Evolutionary conservation across 2,329 filamentous ascomycete species (phyloP).

Genomic region (Pezicula neosporulosa): DNA sequence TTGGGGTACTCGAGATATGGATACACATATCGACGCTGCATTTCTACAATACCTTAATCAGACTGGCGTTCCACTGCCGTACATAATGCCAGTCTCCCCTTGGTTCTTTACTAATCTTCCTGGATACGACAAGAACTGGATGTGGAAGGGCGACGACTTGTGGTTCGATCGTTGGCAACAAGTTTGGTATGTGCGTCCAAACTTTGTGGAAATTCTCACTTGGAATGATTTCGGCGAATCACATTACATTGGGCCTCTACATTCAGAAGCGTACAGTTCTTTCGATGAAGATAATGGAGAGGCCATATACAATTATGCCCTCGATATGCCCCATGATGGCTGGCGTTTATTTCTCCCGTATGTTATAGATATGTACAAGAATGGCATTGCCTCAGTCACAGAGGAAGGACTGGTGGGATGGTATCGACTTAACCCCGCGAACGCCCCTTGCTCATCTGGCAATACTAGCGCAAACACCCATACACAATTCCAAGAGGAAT

Average conservation of each 20-base stretch:
- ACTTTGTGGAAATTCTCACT: slow-evolving; percentile 38
- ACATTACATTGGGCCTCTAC: slow-evolving; percentile 43
- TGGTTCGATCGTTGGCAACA: slow-evolving; percentile 56
- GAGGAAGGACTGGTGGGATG: slow-evolving; percentile 28
- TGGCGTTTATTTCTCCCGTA: slow-evolving; percentile 38
- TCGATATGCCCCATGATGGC: slow-evolving; percentile 43
- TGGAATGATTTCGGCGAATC: slow-evolving; percentile 48
- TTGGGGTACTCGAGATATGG: background rate
- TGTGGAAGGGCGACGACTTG: slow-evolving; percentile 55
- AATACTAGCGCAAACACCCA: slow-evolving; percentile 29
- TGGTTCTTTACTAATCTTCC: slow-evolving; percentile 54
- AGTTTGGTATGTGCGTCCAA: slow-evolving; percentile 34
- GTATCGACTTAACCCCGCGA: slow-evolving; percentile 29
- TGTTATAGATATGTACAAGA: slow-evolving; percentile 33
- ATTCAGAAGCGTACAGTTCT: slow-evolving; percentile 22
- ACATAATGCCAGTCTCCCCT: slow-evolving; percentile 39
- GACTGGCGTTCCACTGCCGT: background rate
- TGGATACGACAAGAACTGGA: slow-evolving; percentile 47
- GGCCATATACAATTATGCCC: slow-evolving; percentile 40
- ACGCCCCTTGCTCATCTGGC: slow-evolving; percentile 17
- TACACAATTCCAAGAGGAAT: slow-evolving; percentile 21
- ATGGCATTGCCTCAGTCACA: background rate
- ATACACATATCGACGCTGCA: background rate
- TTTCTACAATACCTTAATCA: slow-evolving; percentile 1
- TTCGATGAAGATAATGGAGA: slow-evolving; percentile 3